Conservation (phyloP, 306 rosid genomes). For the Trifolium fragiferum region DNA sequence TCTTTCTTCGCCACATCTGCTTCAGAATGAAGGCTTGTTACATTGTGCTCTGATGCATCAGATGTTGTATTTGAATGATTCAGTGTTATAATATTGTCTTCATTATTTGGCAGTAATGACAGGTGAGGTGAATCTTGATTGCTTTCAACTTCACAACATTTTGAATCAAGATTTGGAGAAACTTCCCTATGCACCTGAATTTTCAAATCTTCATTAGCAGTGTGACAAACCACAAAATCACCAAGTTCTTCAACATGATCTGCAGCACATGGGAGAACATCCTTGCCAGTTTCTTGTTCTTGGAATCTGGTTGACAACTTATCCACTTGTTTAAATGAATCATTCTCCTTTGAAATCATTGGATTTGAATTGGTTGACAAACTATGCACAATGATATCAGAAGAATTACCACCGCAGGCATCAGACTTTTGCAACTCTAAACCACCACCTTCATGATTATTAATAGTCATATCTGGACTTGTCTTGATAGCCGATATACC, state of each 20-base stretch:
- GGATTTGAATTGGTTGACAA: slow-evolving; percentile 49
- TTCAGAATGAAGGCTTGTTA: slow-evolving; percentile 42
- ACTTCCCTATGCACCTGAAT: slow-evolving; percentile 37
- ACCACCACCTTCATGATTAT: slow-evolving; percentile 46
- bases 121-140: slow-evolving; percentile 46
- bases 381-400: slow-evolving; percentile 42
- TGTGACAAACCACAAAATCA: slow-evolving; percentile 43
- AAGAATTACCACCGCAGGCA: slow-evolving; percentile 43
- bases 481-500: slow-evolving; percentile 41
- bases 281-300: slow-evolving; percentile 45
- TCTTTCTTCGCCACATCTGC: slow-evolving; percentile 26
- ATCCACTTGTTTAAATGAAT: slow-evolving; percentile 45
- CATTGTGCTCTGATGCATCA: slow-evolving; percentile 46
- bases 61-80: slow-evolving; percentile 45
- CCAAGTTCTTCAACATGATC: slow-evolving; percentile 45
- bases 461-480: slow-evolving; percentile 41
- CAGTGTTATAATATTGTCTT: slow-evolving; percentile 37
- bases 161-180: slow-evolving; percentile 47
- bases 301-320: slow-evolving; percentile 44
- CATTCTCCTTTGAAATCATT: slow-evolving; percentile 43
- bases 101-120: slow-evolving; percentile 44
- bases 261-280: slow-evolving; percentile 41
- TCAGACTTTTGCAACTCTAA: slow-evolving; percentile 40
- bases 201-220: slow-evolving; percentile 44
- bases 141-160: slow-evolving; percentile 47